phyloP scores from a whole-genome alignment of 768 basidiomycete species.

The Amanita phalloides region DNA sequence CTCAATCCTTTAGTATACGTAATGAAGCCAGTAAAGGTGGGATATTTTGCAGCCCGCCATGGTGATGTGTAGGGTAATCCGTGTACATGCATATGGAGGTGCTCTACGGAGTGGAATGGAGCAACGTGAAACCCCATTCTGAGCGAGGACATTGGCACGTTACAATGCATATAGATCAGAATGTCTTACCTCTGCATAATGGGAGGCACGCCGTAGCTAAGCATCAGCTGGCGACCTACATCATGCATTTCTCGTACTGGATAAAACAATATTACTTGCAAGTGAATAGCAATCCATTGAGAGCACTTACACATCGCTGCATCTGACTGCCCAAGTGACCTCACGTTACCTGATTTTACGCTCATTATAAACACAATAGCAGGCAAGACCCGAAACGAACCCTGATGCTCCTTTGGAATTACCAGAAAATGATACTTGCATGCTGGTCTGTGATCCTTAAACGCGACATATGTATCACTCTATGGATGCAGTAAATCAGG shows the following conservation, averaged over 20 bases:
- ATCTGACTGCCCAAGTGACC: neutral
- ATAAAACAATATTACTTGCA: neutral
- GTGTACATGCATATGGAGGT: slow-evolving; percentile 70
- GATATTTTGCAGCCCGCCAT: slow-evolving; percentile 35
- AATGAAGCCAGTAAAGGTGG: slow-evolving; percentile 25
- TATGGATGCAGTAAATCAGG: slow-evolving; percentile 11
- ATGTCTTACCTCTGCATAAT: slow-evolving; percentile 30
- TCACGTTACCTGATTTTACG: neutral
- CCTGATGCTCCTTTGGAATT: slow-evolving; percentile 40
- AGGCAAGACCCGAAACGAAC: slow-evolving; percentile 18
- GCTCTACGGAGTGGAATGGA: slow-evolving; percentile 61
- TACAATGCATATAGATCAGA: neutral
- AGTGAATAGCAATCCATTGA: neutral
- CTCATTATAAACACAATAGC: neutral
- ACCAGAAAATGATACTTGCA: slow-evolving; percentile 38
- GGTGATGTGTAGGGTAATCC: slow-evolving; percentile 49
- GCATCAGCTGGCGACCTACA: neutral
- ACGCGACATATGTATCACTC: slow-evolving; percentile 40
- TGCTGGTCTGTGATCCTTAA: slow-evolving; percentile 39
- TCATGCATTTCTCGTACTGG: neutral
- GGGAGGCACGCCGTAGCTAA: neutral
- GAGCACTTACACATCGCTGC: neutral
- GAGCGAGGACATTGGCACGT: neutral
- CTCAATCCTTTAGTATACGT: slow-evolving; percentile 50
- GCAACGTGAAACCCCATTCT: slow-evolving; percentile 81